phyloP scores from a whole-genome alignment of 768 basidiomycete species.

The Phanerochaete sordida region DNA sequence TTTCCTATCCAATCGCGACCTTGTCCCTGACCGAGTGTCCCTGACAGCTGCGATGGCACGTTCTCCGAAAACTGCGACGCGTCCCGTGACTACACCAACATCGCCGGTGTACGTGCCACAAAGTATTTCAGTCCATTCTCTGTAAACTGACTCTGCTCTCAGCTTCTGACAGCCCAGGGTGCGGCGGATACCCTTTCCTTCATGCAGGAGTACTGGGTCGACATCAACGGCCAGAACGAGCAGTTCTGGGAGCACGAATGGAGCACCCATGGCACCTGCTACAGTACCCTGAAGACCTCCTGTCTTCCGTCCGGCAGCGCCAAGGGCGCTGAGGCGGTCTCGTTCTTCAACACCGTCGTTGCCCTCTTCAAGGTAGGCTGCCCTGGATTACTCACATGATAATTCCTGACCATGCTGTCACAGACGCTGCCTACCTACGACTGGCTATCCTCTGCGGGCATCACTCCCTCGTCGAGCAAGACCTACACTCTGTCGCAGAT shows the following conservation, averaged over 20 bases:
- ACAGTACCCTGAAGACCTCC: conserved; percentile 49
- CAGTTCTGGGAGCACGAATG: conserved; percentile 79
- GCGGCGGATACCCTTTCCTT: conserved; percentile 55
- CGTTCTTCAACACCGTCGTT: conserved; percentile 51
- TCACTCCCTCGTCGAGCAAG: conserved; percentile 56
- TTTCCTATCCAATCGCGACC: background rate
- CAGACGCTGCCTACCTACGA: conserved; percentile 70
- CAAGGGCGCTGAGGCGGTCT: conserved; percentile 50
- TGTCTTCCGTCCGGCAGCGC: conserved; percentile 62
- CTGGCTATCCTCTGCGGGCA: conserved; percentile 69
- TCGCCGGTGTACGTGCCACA: conserved; percentile 32
- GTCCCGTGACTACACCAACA: conserved; percentile 41
- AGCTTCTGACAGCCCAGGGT: conserved; percentile 59
- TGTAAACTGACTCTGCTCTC: background rate
- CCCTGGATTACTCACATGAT: background rate
- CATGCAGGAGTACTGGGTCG: conserved; percentile 65
- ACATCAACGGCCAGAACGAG: conserved; percentile 55
- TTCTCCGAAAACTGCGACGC: conserved; percentile 35
- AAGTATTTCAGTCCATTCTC: background rate
- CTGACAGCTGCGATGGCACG: conserved; percentile 50
- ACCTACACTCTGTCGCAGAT: conserved; percentile 58
- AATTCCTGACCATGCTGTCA: background rate
- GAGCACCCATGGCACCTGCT: conserved; percentile 61
- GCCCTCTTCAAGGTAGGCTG: conserved; percentile 48
- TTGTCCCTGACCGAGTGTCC: background rate